phyloP scores from a whole-genome alignment of 805 yeast genomes.

The Deakozyma indianensis region DNA sequence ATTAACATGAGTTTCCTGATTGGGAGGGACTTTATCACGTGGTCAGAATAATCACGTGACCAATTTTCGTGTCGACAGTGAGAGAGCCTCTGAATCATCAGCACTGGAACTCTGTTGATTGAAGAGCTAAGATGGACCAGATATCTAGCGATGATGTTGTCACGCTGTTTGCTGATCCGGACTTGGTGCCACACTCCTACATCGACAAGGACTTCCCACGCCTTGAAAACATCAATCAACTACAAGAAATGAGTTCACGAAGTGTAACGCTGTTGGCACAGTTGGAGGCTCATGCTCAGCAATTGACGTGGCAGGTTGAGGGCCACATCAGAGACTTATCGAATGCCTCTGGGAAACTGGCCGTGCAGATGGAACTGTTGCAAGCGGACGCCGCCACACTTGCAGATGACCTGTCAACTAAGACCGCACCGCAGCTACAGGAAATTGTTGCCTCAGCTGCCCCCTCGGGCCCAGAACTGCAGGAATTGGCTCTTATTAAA shows the following conservation, averaged over 20 bases:
- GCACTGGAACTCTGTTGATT: too few relatives aligned
- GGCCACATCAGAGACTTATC: slow-evolving; percentile 13
- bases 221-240: slow-evolving; percentile 5
- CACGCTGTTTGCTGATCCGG: slow-evolving; percentile 12
- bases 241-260: slow-evolving; percentile 15
- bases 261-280: slow-evolving; percentile 18
- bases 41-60: too few relatives aligned
- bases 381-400: slow-evolving; percentile 16
- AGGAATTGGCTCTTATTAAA: slow-evolving; percentile 12
- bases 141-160: slow-evolving; percentile 8
- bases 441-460: slow-evolving; percentile 4
- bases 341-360: slow-evolving; percentile 15
- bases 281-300: slow-evolving; percentile 18
- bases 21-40: too few relatives aligned
- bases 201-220: slow-evolving; percentile 13
- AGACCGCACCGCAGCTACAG: slow-evolving; percentile 6
- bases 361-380: slow-evolving; percentile 21
- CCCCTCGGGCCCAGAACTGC: slow-evolving; percentile 8
- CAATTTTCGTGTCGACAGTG: too few relatives aligned
- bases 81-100: too few relatives aligned
- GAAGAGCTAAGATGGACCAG: background rate
- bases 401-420: slow-evolving; percentile 9
- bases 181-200: slow-evolving; percentile 17
- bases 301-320: slow-evolving; percentile 16
- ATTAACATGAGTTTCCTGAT: too few relatives aligned